Evolutionary conservation across 169 alveolate species (phyloP), one percentile per base, ranked within the genome.

Genomic region (Condylostoma magnum): DNA sequence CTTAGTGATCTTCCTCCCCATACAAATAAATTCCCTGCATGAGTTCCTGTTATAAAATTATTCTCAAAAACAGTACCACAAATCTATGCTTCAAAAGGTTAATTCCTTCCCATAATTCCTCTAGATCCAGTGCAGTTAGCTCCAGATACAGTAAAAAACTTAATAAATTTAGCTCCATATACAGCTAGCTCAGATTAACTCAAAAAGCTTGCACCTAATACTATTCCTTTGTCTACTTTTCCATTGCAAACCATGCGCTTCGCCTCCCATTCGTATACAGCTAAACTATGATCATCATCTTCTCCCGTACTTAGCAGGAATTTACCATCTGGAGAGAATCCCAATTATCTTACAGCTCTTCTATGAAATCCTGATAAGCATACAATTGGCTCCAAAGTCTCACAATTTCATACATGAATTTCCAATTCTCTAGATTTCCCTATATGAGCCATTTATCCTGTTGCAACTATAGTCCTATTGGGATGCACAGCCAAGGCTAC

Each of bases 401-500:
- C 79, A 3, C 73, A 74, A 53, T 89, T 88, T 95, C 97, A 92
- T 33, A 92, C 86, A 73, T 80, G 88, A 20, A 92, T 58, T 67
- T 86, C 94, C 20, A 92, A 71, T 41, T 66, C 48, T 75, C 83
- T 85, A 5, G 93, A 84, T 72, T 84, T 83, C 4, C 94, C 94
- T 71, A 74, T 76, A 53, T 81, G 77, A 25, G 87, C 87, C 69
- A 63, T 50, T 27, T 92, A 78, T 1, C 97, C 97, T 33, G 97
- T 92, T 2, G 97, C 97, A 37, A 76, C 88, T 31, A 88, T 87
- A 20, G 79, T 76, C 46, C 91, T 77, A 55, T 82, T 77, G 15
- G 97, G 97, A 63, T 87, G 94, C 6, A 92, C 47, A 6, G 89
- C 94, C 67, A 92, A 71, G 20, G 93, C 77, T 1, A 92, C 94